Conservation (phyloP, 1,284 basidiomycete species). For the Phellopilus nigrolimitatus region DNA sequence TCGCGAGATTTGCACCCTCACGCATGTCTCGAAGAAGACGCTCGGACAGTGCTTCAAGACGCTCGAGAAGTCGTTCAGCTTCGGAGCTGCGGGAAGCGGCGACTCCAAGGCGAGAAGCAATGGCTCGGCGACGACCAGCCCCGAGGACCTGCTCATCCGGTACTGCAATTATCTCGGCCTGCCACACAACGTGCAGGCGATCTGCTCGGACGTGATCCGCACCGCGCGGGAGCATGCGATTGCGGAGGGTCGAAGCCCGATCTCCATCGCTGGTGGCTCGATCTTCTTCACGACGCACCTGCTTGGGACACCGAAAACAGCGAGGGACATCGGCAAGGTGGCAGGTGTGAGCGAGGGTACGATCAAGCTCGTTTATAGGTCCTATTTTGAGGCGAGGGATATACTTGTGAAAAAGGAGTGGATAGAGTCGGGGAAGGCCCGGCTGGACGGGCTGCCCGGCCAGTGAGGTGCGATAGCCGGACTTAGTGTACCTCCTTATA, state of each 20-base stretch:
- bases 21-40: slow-evolving; percentile 91
- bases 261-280: slow-evolving; percentile 94
- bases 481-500: slow-evolving; percentile 12
- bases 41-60: slow-evolving; percentile 95
- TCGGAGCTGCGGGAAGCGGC: slow-evolving; percentile 46
- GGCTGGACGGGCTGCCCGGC: slow-evolving; percentile 42
- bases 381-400: slow-evolving; percentile 66
- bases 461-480: slow-evolving; percentile 19
- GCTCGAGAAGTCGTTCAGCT: slow-evolving; percentile 88
- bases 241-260: slow-evolving; percentile 89
- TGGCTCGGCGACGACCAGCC: slow-evolving; percentile 44
- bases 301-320: slow-evolving; percentile 68
- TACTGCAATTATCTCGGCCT: slow-evolving; percentile 93
- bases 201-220: slow-evolving; percentile 82
- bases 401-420: slow-evolving; percentile 78
- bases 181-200: slow-evolving; percentile 77
- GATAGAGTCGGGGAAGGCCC: slow-evolving; percentile 74
- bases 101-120: slow-evolving; percentile 48
- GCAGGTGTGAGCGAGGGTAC: slow-evolving; percentile 97
- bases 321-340: slow-evolving; percentile 88
- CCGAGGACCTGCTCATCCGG: slow-evolving; percentile 87
- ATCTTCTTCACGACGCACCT: slow-evolving; percentile 91
- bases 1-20: slow-evolving; percentile 91
- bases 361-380: slow-evolving; percentile 81
- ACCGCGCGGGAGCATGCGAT: slow-evolving; percentile 81